Evolutionary conservation across 1,284 basidiomycete species (phyloP), one percentile per base, ranked within the genome.

Genomic region (Leccinum fuscescens): DNA sequence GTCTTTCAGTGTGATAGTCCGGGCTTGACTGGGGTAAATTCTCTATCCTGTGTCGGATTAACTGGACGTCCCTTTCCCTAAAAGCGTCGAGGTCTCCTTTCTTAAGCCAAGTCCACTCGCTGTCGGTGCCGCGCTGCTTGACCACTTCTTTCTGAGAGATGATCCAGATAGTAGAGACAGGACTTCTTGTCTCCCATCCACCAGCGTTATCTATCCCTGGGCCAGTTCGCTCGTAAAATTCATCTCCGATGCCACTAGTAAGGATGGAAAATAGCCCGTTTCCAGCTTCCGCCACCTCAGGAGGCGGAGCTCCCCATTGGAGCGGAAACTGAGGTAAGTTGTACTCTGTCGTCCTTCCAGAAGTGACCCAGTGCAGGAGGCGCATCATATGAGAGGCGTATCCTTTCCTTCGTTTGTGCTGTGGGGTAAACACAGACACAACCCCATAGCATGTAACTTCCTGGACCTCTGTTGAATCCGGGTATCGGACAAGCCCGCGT

Each of bases 231-330:
- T 62, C 64, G 69, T 89, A 90, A 68, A 86, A 86, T 0, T 76
- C 66, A 6, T 64, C 61, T 3, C 87, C 86, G 29, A 89, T 74
- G 64, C 88, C 87, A 67, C 85, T 89, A 72, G 84, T 89, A 5
- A 90, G 74, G 9, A 80, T 79, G 2, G 85, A 86, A 64, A 86
- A 83, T 5, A 67, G 61, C 1, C 72, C 80, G 52, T 77, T 67
- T 9, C 74, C 68, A 5, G 71, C 59, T 12, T 63, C 60, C 3
- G 54, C 31, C 11, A 65, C 61, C 50, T 62, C 60, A 20, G 57
- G 66, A 6, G 77, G 77, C 12, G 77, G 75, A 7, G 69, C 42
- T 8, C 79, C 79, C 79, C 79, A 81, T 39, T 62, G 66, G 1
- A 64, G 49, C 6, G 80, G 80, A 65, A 80, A 80, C 4, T 69